Evolutionary conservation across 2,329 filamentous ascomycete species (phyloP), one percentile per base, ranked within the genome.

Genomic region (Ambrosiella cleistominuta): DNA sequence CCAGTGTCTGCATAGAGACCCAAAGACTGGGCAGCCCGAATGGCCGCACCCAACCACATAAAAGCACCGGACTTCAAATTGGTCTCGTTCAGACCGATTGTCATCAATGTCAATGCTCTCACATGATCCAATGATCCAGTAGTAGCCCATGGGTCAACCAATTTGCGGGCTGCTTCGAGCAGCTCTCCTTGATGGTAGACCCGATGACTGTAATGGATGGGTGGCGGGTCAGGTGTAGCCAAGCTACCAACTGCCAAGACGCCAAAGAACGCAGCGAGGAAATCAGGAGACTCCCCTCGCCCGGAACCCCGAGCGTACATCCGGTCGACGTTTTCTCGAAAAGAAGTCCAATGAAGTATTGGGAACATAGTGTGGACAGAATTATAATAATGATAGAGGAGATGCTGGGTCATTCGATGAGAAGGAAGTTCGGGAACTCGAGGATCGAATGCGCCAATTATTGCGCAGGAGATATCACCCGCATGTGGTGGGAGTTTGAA

Each of bases 51-150:
- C 19, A 95, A 74, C 86, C 88, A 95, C 15, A 82, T 82, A 81
- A 87, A 95, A 11, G 88, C 88, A 0, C 87, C 82, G 2, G 88
- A 88, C 68, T 86, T 89, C 55, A 89, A 73, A 65, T 96, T 96
- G 70, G 86, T 81, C 70, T 97, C 93, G 63, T 84, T 83, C 44
- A 95, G 77, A 63, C 85, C 94, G 27, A 95, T 77, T 61, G 86
- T 84, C 51, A 85, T 77, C 15, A 97, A 74, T 27, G 93, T 74
- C 11, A 86, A 75, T 0, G 82, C 75, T 56, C 88, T 79, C 1
- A 82, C 87, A 65, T 90, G 80, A 63, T 94, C 86, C 19, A 95
- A 74, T 1, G 79, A 81, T 63, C 86, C 81, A 39, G 86, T 80
- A 64, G 95, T 85, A 62, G 81, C 81, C 86, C 89, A 95, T 0